Percentiles rank a stretch among this genome's conserved stretches.
phyloP scores from a whole-genome alignment of 345 rosid species.

The Eucalyptus rudis region DNA sequence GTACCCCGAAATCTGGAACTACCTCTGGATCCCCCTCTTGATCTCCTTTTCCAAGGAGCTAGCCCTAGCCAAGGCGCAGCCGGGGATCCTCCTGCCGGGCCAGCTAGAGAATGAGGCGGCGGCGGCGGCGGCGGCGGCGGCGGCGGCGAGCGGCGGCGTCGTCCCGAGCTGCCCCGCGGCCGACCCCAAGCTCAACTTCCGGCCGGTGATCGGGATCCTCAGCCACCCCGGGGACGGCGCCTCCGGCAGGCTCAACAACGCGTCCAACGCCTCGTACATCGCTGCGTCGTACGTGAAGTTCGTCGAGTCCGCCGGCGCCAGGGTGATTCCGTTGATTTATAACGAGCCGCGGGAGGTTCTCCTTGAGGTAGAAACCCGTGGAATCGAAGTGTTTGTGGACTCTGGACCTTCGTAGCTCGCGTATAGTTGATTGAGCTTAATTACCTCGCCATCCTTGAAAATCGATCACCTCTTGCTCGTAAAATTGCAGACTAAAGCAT shows the following conservation, averaged over 20 bases:
- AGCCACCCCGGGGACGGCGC: conserved; percentile 94
- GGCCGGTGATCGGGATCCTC: conserved; percentile 74
- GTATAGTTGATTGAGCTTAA: not conserved
- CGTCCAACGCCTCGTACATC: conserved; percentile 41
- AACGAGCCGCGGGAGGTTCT: conserved; percentile 63
- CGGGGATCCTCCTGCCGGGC: not conserved
- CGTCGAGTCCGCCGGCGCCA: conserved; percentile 93
- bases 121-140: not conserved
- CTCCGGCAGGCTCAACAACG: conserved; percentile 63
- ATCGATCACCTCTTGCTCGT: not conserved
- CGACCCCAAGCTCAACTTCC: conserved; percentile 46
- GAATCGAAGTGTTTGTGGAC: not conserved
- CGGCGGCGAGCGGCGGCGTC: not conserved
- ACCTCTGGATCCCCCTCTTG: conserved; percentile 33
- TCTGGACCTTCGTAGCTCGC: not conserved
- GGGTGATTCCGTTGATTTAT: conserved; percentile 77
- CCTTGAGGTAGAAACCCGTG: conserved; percentile 28
- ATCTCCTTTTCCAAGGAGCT: conserved; percentile 36
- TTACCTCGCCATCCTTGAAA: not conserved
- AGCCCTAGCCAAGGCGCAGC: not conserved
- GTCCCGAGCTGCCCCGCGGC: conserved; percentile 27
- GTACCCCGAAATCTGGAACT: conserved; percentile 24
- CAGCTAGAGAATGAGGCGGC: not conserved
- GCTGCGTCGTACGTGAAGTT: conserved; percentile 92
- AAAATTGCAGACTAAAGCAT: not conserved